Base-by-base conservation (phyloP, 495 filamentous ascomycete genomes). In the Aspergillus carlsbadensis region DNA sequence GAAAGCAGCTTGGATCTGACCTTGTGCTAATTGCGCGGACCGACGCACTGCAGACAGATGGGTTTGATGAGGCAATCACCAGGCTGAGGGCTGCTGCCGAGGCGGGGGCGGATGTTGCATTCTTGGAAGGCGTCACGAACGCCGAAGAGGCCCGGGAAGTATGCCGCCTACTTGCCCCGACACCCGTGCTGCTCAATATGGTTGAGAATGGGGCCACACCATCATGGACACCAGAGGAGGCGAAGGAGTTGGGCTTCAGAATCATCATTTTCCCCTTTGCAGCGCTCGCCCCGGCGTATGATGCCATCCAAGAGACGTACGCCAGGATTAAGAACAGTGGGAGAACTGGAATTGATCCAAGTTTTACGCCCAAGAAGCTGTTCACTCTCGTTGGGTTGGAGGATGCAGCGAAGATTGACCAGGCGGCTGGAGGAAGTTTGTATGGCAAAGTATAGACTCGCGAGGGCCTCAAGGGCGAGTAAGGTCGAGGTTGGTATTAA, bases 1-100 rank as follows among this genome's bases (percentile, higher is more conserved):
- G 76, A 43, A 73, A 78, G 39, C 64, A 75, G 7, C 63, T 80
- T 45, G 73, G 67, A 17, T 78, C 74, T 1, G 84, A 87, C 46
- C 84, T 89, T 54, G 81, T 88, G 10, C 73, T 90, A 21, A 88
- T 90, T 57, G 87, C 87, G 18, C 79, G 86, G 10, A 89, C 86
- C 0, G 86, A 89, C 52, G 84, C 85, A 0, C 70, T 85, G n/a
- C 84, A 87, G 66, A 70, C 73, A 17, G 73, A 74, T 33, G 86
- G 86, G 0, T 89, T 84, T 46, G 83, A 86, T 0, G 85, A 83
- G 48, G 84, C 82, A 6, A 67, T 88, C 10, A 37, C 47, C 0
- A 71, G 87, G 10, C 63, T 89, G 21, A 76, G 77, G 58, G 81
- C 78, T 0, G 85, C 85, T 2, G 66, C 78, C 10, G 74, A 78